Evolutionary conservation across 2,329 filamentous ascomycete genomes (phyloP).

Genomic region (Pseudohalonectria lignicola): DNA sequence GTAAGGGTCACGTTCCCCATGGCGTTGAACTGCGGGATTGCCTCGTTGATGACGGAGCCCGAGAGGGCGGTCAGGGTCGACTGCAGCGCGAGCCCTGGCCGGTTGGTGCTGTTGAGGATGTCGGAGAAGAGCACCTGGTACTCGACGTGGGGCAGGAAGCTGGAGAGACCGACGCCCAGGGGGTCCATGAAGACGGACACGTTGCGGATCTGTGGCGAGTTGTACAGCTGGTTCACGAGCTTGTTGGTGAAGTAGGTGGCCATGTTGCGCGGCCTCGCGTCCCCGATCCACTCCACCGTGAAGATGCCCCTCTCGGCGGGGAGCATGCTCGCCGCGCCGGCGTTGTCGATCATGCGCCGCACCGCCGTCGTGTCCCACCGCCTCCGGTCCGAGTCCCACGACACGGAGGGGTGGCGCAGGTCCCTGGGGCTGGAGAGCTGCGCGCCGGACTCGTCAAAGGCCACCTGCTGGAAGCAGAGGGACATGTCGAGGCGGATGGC

Average conservation of each 20-base stretch:
- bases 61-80: constrained; percentile 8
- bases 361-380: constrained; percentile 7
- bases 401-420: constrained; percentile 6
- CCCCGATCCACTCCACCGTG: constrained; percentile 5
- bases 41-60: constrained; percentile 8
- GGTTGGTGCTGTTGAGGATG: constrained; percentile 8
- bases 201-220: constrained; percentile 44
- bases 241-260: constrained; percentile 9
- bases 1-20: constrained; percentile 5
- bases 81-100: constrained; percentile 10
- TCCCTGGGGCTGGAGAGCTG: constrained; percentile 9
- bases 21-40: constrained; percentile 7
- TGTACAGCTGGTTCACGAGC: constrained; percentile 27
- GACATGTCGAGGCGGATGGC: constrained; percentile 7
- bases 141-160: constrained; percentile 10
- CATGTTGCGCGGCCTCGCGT: constrained; percentile 4
- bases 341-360: constrained; percentile 8
- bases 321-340: background rate
- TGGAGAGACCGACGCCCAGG: constrained; percentile 5
- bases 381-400: constrained; percentile 6
- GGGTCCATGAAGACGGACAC: constrained; percentile 37
- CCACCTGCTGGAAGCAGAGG: constrained; percentile 8
- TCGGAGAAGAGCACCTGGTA: constrained; percentile 10
- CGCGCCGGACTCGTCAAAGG: constrained; percentile 9
- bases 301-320: constrained; percentile 7